A percentile compares a stretch with the other conserved stretches of the same genome.
Conservation (phyloP, 352 stramenopile genomes). For the Aphanomyces stellatus region DNA sequence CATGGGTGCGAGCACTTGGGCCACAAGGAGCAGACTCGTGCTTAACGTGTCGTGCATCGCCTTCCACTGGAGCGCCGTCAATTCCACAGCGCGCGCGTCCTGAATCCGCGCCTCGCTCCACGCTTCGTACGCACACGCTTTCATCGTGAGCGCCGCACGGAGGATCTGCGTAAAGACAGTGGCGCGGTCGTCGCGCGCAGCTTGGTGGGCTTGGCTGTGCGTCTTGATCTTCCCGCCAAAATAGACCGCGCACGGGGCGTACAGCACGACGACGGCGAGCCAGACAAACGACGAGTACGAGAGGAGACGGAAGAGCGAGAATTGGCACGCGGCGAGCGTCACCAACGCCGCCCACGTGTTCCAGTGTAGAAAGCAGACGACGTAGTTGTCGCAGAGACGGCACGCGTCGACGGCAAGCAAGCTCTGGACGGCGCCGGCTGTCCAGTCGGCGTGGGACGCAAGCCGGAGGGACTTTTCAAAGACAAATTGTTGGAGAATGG, state of each 20-base stretch:
- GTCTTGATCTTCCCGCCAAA: neutral
- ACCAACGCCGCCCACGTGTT: slow-evolving; percentile 12
- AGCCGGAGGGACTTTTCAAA: slow-evolving; percentile 1
- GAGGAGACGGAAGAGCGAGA: neutral
- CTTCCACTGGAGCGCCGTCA: slow-evolving; percentile 5
- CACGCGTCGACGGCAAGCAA: neutral
- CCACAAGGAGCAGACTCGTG: neutral
- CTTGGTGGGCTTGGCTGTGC: neutral
- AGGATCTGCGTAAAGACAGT: neutral
- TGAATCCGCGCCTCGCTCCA: neutral
- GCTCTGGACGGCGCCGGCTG: neutral
- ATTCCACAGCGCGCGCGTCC: neutral
- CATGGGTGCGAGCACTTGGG: slow-evolving; percentile 5
- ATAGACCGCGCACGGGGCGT: neutral
- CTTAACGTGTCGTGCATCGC: neutral
- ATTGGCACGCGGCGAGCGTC: neutral
- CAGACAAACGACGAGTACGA: neutral
- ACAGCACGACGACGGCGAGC: neutral
- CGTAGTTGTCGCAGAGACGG: neutral
- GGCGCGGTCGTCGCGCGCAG: neutral
- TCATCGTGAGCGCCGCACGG: neutral
- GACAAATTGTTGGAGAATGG: slow-evolving; percentile 9
- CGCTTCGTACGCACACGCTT: slow-evolving; percentile 1
- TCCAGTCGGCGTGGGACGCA: neutral
- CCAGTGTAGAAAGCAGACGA: slow-evolving; percentile 13